Conservation (phyloP, 2,329 filamentous ascomycete species). For the Talaromyces sp. region DNA sequence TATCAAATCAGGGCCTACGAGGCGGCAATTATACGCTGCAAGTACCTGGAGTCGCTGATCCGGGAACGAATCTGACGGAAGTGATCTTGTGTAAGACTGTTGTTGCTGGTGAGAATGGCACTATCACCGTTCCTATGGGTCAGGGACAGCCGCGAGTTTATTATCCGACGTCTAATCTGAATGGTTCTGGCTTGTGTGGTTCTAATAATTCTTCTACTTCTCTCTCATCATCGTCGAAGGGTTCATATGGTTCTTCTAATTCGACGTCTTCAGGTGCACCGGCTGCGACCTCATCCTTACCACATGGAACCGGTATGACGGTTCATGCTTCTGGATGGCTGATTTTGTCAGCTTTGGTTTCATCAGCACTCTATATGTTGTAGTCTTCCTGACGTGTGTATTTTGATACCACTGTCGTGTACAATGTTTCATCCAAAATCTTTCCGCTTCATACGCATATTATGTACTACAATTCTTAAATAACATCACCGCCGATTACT, state of each 20-base stretch:
- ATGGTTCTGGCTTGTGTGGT: conserved; percentile 24
- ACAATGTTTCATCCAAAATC: neutral
- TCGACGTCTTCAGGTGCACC: neutral
- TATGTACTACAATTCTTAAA: neutral
- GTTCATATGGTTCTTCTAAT: neutral
- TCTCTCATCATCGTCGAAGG: neutral
- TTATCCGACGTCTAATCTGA: conserved; percentile 23
- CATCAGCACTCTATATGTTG: neutral
- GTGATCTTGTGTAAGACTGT: conserved; percentile 34
- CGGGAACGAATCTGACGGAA: conserved; percentile 35
- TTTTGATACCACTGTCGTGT: neutral
- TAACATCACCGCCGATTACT: neutral
- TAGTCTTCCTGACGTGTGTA: neutral
- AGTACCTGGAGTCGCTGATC: conserved; percentile 45
- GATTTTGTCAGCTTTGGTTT: neutral
- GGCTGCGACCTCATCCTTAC: neutral
- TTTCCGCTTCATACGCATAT: too few species aligned
- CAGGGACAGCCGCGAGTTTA: conserved; percentile 25
- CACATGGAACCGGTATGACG: neutral
- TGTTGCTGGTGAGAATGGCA: conserved; percentile 20
- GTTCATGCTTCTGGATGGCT: neutral
- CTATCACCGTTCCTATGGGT: conserved; percentile 21
- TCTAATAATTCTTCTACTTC: neutral
- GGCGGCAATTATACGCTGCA: conserved; percentile 44
- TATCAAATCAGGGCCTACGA: conserved; percentile 39